Conservation (phyloP, 306 rosid genomes). For the Trifolium dubium region DNA sequence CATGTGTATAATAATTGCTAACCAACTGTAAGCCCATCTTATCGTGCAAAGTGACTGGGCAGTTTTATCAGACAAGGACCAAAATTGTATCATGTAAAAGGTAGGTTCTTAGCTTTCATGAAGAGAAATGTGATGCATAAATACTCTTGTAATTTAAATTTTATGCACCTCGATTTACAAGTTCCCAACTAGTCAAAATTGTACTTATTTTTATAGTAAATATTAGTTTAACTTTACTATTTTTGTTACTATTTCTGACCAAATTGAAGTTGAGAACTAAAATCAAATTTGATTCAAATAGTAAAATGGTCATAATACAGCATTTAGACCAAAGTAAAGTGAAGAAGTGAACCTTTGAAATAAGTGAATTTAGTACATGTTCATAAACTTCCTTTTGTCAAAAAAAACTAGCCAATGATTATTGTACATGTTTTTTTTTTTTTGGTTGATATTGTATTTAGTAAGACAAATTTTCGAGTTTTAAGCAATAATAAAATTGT, state of each 20-base stretch:
- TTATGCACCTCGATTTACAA: slow-evolving; percentile 9
- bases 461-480: no score
- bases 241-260: background rate
- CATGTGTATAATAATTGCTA: slow-evolving; percentile 25
- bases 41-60: slow-evolving; percentile 27
- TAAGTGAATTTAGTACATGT: no score
- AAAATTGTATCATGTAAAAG: slow-evolving; percentile 1
- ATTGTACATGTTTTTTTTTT: no score
- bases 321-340: background rate
- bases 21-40: slow-evolving; percentile 6
- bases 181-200: background rate
- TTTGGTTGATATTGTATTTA: no score
- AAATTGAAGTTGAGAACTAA: background rate
- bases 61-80: slow-evolving; percentile 35
- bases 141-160: slow-evolving; percentile 23
- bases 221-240: background rate
- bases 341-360: background rate
- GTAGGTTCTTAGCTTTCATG: slow-evolving; percentile 22
- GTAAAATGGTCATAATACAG: background rate
- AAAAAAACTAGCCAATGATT: no score
- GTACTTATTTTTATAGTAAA: background rate
- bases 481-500: no score
- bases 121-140: slow-evolving; percentile 4
- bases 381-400: no score
- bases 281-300: background rate